These are phyloP conservation scores for Lachancea lanzarotensis DNA, from an alignment of 805 yeast genomes.

Conservation along the genomic window DNA sequence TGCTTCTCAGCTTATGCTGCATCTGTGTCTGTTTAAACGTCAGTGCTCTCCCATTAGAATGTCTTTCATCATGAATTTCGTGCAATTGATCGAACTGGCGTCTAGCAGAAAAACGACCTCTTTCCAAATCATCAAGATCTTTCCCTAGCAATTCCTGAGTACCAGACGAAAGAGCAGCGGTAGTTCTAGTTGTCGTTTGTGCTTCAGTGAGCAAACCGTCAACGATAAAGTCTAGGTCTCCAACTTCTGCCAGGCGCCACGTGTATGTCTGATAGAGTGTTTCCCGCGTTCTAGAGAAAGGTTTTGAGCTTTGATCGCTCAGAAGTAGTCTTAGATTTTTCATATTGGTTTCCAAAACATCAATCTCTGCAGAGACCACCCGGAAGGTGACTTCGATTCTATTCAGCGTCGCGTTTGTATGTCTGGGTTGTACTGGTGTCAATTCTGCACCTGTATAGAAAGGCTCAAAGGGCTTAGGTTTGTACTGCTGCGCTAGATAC, in stretches of 20 bases:
- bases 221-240: neutral
- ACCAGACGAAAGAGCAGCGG: neutral
- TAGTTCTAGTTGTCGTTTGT: neutral
- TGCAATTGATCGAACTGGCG: conserved; percentile 9
- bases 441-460: conserved; percentile 22
- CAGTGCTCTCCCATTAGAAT: conserved; percentile 13
- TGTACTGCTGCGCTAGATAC: conserved; percentile 23
- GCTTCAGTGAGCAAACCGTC: neutral
- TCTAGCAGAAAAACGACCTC: conserved; percentile 1
- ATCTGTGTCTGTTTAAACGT: conserved; percentile 20
- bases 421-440: conserved; percentile 8
- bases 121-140: neutral
- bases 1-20: conserved; percentile 18
- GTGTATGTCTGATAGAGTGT: conserved; percentile 28
- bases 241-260: conserved; percentile 35
- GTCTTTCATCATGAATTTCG: conserved; percentile 7
- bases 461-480: conserved; percentile 16
- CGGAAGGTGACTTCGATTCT: conserved; percentile 25
- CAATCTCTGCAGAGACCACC: conserved; percentile 30
- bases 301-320: conserved; percentile 29
- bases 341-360: conserved; percentile 29
- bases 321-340: conserved; percentile 24
- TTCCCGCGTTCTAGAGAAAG: conserved; percentile 24
- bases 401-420: conserved; percentile 12
- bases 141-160: neutral